These are phyloP conservation scores for Cryphonectria nitschkei DNA, from an alignment of 2,329 filamentous ascomycete genomes.

Conservation along the genomic window DNA sequence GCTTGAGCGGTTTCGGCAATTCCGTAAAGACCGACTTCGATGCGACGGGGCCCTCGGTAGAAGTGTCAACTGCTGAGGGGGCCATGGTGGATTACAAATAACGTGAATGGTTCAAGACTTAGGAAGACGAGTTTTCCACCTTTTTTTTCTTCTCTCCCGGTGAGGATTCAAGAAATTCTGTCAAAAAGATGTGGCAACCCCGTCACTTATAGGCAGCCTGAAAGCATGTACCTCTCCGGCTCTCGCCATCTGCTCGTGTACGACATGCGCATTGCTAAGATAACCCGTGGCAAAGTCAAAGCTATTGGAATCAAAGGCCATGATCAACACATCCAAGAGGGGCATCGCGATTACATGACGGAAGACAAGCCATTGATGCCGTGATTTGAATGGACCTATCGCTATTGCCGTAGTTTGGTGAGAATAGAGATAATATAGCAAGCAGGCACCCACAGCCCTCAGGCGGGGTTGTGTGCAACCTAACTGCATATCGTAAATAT, in stretches of 20 bases:
- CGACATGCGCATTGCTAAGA: neutral
- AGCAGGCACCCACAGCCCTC: neutral
- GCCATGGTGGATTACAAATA: slow-evolving; percentile 30
- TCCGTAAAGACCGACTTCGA: slow-evolving; percentile 13
- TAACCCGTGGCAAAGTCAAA: neutral
- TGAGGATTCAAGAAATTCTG: neutral
- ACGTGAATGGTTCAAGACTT: neutral
- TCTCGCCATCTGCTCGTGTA: neutral
- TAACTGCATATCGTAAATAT: neutral
- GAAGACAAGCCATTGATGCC: neutral
- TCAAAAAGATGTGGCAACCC: neutral
- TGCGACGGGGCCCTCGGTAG: slow-evolving; percentile 26
- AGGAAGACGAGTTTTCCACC: no score
- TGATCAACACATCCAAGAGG: neutral
- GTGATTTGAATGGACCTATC: slow-evolving; percentile 4
- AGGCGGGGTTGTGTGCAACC: neutral
- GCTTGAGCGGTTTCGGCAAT: slow-evolving; percentile 46
- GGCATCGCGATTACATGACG: neutral
- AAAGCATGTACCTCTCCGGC: neutral
- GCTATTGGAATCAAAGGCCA: neutral
- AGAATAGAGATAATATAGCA: neutral
- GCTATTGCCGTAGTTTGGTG: neutral
- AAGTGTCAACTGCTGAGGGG: slow-evolving; percentile 31
- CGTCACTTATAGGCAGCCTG: neutral
- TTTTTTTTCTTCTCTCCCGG: no score